Base-by-base conservation (phyloP, 2,329 filamentous ascomycete genomes). In the Coniochaeta sp. region DNA sequence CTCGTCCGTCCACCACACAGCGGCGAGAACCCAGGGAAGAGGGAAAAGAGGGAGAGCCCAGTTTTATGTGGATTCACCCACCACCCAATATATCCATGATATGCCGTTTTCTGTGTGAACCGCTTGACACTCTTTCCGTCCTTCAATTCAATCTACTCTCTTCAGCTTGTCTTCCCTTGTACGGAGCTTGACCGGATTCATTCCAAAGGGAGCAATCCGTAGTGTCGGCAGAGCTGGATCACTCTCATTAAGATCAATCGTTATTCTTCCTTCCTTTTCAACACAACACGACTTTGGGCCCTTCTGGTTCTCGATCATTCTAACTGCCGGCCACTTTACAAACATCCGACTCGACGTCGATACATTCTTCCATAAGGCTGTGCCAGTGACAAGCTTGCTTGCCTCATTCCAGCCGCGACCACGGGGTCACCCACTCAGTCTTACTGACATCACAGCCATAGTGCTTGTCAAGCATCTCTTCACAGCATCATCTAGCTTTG, bases 281-380 rank as follows among this genome's bases (percentile, higher is more conserved):
- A 14, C 24, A 14, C 24, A 52, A 52, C 47, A 28, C 22, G 47
- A 52, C 19, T 17, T 8, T 28, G 34, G 11, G 3, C 34, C 34
- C 6, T 28, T 28, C 17, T 52, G 43, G 11, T 5, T 6, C 47
- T 52, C 47, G 31, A n/a, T 31, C 47, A 52, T 52, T 52, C 47
- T 24, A 52, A 52, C 47, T 52, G 47, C 3, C 26, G 12, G 26
- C 26, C 24, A 47, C 19, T 24, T 19, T 8, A 47, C 22, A 14
- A 47, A 4, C 26, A 52, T 52, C 47, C 47, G 47, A 52, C 47
- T 52, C 22, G 47, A 52, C 47, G 47, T 52, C 47, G 47, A 31
- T 52, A 52, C 47, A 52, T 52, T 52, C 47, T 52, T 52, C 47
- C 47, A 52, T 31, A 52, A 24, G 47, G 47, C 47, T 52, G 47